Evolutionary conservation across 1,139 yeast genomes (phyloP), one percentile per base, ranked within the genome.

Genomic region (Candida tetrigidarum): DNA sequence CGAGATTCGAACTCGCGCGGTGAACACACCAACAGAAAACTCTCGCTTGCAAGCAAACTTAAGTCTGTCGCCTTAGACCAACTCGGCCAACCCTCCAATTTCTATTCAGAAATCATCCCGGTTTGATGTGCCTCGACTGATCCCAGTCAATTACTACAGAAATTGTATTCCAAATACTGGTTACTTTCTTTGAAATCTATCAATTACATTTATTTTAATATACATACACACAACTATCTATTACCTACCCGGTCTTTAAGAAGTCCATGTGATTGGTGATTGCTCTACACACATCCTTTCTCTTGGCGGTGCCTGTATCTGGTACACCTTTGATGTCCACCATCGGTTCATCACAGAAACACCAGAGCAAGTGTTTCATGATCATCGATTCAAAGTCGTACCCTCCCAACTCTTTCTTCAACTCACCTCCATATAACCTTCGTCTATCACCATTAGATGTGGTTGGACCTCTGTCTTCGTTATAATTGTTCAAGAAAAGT

Each of bases 361-460:
- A 56, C 66, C 64, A 59, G 39, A 62, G 52, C 28, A 66, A 43
- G 46, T 63, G 63, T 28, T 57, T 50, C 56, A 62, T 51, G 6
- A 68, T 57, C 14, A 51, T 50, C 37, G 62, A 46, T 50, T 69
- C 74, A 34, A 67, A 55, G 49, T 69, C 74, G 44, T 54, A 55
- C 4, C 64, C 67, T 15, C 51, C 48, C 10, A 65, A 48, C 42
- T 66, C 72, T n/a, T 49, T 46, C 23, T 55, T 51, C n/a, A 69
- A 51, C 32, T 59, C 63, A 12, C 44, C 48, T 11, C 59, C 59
- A 48, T 69, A 69, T n/a, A 69, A 49, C 45, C 73, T 49, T 49
- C 71, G 57, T 50, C 69, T 55, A 20, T 44, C 45, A 12, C 54
- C 50, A 11, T 48, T 51, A 14, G 48, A 56, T 14, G 43, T 52